Evolutionary conservation across 2,329 filamentous ascomycete species (phyloP), one percentile per base, ranked within the genome.

Genomic region (Stachybotrys elegans): DNA sequence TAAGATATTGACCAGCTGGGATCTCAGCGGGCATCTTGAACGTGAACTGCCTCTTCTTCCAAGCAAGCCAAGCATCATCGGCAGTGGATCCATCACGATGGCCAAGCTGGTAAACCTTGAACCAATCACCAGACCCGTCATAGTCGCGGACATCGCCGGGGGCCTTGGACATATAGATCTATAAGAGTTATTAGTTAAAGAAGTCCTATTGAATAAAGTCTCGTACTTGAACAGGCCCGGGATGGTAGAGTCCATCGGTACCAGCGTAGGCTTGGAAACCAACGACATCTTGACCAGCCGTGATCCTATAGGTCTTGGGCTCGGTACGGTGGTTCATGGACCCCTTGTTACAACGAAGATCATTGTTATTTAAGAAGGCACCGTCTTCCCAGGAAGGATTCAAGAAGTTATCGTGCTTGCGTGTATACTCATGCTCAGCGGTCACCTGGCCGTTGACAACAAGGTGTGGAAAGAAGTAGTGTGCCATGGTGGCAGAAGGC

Each of bases 131-230:
- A 13, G 35, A 37, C 7, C 35, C 35, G 14, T 37, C 35, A 19
- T 37, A 37, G 35, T 37, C 19, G 17, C 35, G 35, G 35, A 37
- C 35, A 37, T 37, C 35, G 21, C 35, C 35, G 8, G 35, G 35
- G 8, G 35, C 35, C 17, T 19, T 37, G 35, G 35, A 37, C 16
- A 37, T 20, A 19, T 37, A 37, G 13, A 37, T 19, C 35, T n/a
- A n/a, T n/a, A n/a, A n/a, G n/a, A n/a, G n/a, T n/a, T n/a, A n/a
- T n/a, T n/a, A n/a, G n/a, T n/a, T n/a, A n/a, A n/a, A n/a, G n/a
- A n/a, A n/a, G n/a, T n/a, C n/a, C n/a, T n/a, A n/a, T n/a, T n/a
- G n/a, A n/a, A n/a, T n/a, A n/a, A n/a, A n/a, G n/a, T n/a, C n/a
- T n/a, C n/a, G n/a, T n/a, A n/a, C n/a, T n/a, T n/a, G n/a, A n/a